phyloP scores from a whole-genome alignment of 2,329 filamentous ascomycete genomes.

The Fusarium anguioides region DNA sequence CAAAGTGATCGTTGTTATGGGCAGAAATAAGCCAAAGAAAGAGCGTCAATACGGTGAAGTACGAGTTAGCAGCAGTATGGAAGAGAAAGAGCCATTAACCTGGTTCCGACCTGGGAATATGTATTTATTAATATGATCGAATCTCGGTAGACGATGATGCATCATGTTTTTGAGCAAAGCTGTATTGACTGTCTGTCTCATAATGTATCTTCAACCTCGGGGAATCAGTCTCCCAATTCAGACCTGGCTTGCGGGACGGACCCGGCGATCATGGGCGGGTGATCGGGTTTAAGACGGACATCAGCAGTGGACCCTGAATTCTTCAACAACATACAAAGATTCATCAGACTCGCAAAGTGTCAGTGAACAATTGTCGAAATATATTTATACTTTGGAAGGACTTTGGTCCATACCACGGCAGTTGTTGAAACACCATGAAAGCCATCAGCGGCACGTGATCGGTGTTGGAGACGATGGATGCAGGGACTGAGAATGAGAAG shows the following conservation, averaged over 20 bases:
- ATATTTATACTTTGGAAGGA: background rate
- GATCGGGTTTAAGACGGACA: slow-evolving; percentile 15
- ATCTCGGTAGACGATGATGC: too few relatives aligned
- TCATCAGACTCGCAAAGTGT: background rate
- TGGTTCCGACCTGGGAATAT: too few relatives aligned
- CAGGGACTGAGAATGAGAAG: background rate
- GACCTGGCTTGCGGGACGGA: background rate
- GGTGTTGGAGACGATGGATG: background rate
- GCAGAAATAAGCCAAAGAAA: background rate
- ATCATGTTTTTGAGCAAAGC: rapidly evolving
- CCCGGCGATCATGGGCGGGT: background rate
- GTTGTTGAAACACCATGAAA: background rate
- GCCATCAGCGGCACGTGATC: background rate
- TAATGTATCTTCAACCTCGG: background rate
- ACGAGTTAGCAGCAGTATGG: too few relatives aligned
- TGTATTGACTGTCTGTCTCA: background rate
- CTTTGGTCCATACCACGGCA: background rate
- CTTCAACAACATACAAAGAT: background rate
- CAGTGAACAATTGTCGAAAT: background rate
- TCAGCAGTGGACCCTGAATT: slow-evolving; percentile 16
- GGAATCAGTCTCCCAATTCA: background rate
- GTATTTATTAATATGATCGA: too few relatives aligned
- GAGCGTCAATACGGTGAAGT: too few relatives aligned
- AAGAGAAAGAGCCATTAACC: too few relatives aligned
- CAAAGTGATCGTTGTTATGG: background rate